These are phyloP conservation scores for Obba rivulosa DNA, from an alignment of 768 basidiomycete genomes.

Conservation along the genomic window DNA sequence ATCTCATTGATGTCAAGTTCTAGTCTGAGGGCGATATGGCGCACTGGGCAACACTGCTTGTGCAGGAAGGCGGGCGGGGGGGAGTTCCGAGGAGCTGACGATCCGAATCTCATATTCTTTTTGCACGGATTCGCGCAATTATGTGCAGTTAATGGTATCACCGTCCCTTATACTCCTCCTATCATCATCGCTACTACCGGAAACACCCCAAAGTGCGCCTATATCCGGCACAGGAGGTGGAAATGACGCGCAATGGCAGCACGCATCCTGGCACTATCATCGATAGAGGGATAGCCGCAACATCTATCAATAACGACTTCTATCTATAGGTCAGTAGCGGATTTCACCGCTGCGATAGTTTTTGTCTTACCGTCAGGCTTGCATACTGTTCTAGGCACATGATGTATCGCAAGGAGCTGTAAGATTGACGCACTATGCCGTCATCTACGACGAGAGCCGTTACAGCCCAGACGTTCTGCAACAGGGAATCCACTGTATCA, in stretches of 20 bases:
- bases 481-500: slow-evolving; percentile 56
- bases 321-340: slow-evolving; percentile 25
- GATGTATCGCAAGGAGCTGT: slow-evolving; percentile 65
- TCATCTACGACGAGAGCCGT: slow-evolving; percentile 70
- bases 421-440: slow-evolving; percentile 69
- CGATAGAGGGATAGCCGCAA: slow-evolving; percentile 73
- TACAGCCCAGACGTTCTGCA: slow-evolving; percentile 67
- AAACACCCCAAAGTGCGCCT: slow-evolving; percentile 63
- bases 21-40: slow-evolving; percentile 44
- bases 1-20: slow-evolving; percentile 69
- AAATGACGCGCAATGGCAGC: slow-evolving; percentile 65
- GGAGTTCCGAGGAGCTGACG: slow-evolving; percentile 36
- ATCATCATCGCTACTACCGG: slow-evolving; percentile 52
- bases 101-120: slow-evolving; percentile 37
- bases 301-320: slow-evolving; percentile 28
- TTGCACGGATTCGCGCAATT: slow-evolving; percentile 51
- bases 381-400: slow-evolving; percentile 45
- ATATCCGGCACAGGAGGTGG: slow-evolving; percentile 44
- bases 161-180: slow-evolving; percentile 33
- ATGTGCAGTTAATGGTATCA: slow-evolving; percentile 56
- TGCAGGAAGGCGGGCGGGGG: slow-evolving; percentile 43
- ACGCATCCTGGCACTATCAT: slow-evolving; percentile 77
- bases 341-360: too few relatives aligned
- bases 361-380: too few relatives aligned
- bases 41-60: slow-evolving; percentile 64